phyloP scores from a whole-genome alignment of 345 rosid genomes.

The Isatis tinctoria region DNA sequence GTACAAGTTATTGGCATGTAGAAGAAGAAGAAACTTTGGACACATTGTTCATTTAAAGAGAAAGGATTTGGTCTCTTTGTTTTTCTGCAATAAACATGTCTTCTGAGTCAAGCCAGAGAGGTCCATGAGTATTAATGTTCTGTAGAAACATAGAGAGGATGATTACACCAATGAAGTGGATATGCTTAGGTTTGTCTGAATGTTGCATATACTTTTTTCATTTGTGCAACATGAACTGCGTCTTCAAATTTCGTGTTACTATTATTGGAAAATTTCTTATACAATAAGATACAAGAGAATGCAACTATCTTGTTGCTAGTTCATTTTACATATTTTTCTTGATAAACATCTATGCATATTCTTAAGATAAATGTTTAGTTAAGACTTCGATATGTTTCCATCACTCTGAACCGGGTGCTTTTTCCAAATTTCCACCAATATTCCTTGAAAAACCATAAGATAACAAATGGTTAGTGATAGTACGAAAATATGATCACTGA shows the following conservation, averaged over 20 bases:
- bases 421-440: neutral
- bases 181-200: neutral
- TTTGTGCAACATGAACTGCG: neutral
- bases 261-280: neutral
- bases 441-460: neutral
- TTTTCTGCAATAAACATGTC: slow-evolving; percentile 19
- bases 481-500: neutral
- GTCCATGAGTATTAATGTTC: neutral
- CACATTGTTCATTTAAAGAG: slow-evolving; percentile 16
- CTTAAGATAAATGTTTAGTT: neutral
- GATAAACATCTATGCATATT: neutral
- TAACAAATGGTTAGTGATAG: neutral
- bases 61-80: slow-evolving; percentile 2
- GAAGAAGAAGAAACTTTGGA: slow-evolving; percentile 15
- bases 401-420: slow-evolving; percentile 3
- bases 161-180: neutral
- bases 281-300: slow-evolving; percentile 18
- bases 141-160: neutral
- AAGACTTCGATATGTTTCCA: neutral
- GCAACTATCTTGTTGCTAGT: neutral
- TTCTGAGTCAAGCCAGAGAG: slow-evolving; percentile 1
- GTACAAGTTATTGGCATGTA: slow-evolving; percentile 11
- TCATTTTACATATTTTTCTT: neutral
- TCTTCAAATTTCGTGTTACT: neutral
- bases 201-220: no score